Evolutionary conservation across 805 yeast species (phyloP), one percentile per base, ranked within the genome.

Genomic region (Danielia oregonensis): DNA sequence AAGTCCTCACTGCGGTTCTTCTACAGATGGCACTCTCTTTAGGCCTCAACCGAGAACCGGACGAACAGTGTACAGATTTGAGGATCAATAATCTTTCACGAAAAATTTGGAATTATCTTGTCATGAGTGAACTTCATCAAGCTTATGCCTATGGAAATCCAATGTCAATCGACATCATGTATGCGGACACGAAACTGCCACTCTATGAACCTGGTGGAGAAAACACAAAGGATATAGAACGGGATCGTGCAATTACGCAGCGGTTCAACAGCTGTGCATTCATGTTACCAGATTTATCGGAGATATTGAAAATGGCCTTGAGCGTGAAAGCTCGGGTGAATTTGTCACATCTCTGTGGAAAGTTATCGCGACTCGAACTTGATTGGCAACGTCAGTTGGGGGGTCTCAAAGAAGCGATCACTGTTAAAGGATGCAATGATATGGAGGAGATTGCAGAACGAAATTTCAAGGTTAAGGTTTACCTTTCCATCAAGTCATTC

Each of bases 1-100:
- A 52, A 24, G 54, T 48, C 6, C 43, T 55, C 22, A 49, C 42
- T 30, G 57, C 62, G 6, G 37, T 38, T 12, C 15, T 52, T 11
- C 57, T 79, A 11, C 86, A 79, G 48, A 78, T 82, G 82, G 85
- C 82, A 0, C 67, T 75, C 35, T 69, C 81, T 24, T 68, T 81
- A 43, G 89, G 88, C 0, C 51, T 82, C 17, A 80, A 82, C 51
- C 65, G 87, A 45, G 88, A 82, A 43, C 87, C 88, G 0, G 70
- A 66, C 11, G 52, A 46, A 11, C 36, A 39, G 11, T 33, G 39
- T 21, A 40, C 40, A 4, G 46, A 51, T 28, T 47, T 46, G 39
- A 46, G 42, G 36, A 31, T 33, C 16, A 42, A 48, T 30, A 40
- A 48, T 33, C 38, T 58, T 16, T 41, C 51, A 8, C 35, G 63